A percentile compares a stretch with the other conserved stretches of the same genome.
These are phyloP conservation scores for Diaporthe citriasiana DNA, from an alignment of 2,329 filamentous ascomycete genomes.

Conservation along the genomic window DNA sequence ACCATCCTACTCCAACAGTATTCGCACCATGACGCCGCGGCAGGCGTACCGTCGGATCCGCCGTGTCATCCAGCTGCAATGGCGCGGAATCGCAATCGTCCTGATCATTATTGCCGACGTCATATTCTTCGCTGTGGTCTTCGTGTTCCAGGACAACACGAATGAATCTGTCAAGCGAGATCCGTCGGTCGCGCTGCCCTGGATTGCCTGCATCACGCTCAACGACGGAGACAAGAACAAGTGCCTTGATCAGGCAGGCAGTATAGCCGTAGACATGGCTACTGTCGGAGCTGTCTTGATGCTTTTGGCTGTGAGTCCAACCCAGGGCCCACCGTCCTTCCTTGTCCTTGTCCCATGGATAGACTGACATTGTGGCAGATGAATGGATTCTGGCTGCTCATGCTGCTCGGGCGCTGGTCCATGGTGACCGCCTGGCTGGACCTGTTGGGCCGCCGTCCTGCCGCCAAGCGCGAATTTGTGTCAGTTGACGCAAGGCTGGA, in stretches of 20 bases:
- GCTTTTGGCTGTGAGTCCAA: conserved; percentile 78
- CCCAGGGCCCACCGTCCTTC: neutral
- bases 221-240: conserved; percentile 71
- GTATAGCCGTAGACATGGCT: conserved; percentile 79
- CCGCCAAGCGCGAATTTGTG: conserved; percentile 83
- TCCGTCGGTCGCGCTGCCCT: conserved; percentile 68
- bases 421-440: conserved; percentile 90
- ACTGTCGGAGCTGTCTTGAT: conserved; percentile 87
- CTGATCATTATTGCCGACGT: conserved; percentile 92
- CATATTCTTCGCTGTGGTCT: conserved; percentile 92
- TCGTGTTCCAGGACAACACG: conserved; percentile 87
- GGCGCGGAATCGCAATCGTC: conserved; percentile 92
- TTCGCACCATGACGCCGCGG: conserved; percentile 82
- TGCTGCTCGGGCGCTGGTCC: conserved; percentile 85
- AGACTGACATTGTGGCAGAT: conserved; percentile 62
- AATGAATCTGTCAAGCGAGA: conserved; percentile 71
- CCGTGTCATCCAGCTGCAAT: conserved; percentile 91
- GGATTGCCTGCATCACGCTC: conserved; percentile 79
- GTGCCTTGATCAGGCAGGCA: conserved; percentile 73
- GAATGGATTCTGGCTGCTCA: conserved; percentile 86
- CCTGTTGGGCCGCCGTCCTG: conserved; percentile 65
- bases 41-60: conserved; percentile 90
- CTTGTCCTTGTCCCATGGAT: neutral
- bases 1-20: conserved; percentile 81
- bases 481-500: conserved; percentile 81